phyloP scores from a whole-genome alignment of 2,329 filamentous ascomycete species.

The Leptoxyphium fumago region DNA sequence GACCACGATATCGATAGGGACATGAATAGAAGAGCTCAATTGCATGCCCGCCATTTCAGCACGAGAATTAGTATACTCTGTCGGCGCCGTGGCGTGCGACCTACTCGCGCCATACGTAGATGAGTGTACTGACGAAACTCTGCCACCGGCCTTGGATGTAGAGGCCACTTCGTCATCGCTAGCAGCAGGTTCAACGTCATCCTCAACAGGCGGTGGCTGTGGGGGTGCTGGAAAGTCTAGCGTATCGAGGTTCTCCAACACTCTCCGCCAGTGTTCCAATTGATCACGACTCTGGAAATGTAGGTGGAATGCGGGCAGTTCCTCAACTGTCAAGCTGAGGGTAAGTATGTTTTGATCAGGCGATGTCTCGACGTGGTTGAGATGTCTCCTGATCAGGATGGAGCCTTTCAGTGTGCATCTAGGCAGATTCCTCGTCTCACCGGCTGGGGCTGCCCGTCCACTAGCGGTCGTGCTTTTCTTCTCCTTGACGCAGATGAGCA shows the following conservation, averaged over 20 bases:
- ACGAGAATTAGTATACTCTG: constrained; percentile 63
- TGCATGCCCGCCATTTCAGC: constrained; percentile 30
- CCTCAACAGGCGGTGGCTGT: constrained; percentile 61
- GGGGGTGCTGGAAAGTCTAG: constrained; percentile 42
- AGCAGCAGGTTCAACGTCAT: constrained; percentile 67
- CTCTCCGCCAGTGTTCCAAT: constrained; percentile 80
- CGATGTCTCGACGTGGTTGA: constrained; percentile 69
- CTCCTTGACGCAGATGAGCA: constrained; percentile 99
- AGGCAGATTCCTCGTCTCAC: constrained; percentile 43
- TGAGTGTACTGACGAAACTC: constrained; percentile 70
- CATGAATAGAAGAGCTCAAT: constrained; percentile 49
- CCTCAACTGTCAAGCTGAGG: constrained; percentile 75
- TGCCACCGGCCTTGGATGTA: constrained; percentile 38
- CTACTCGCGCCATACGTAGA: constrained; percentile 65
- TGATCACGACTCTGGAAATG: constrained; percentile 73
- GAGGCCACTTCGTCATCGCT: constrained; percentile 60
- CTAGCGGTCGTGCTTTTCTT: constrained; percentile 50
- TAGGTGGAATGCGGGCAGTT: constrained; percentile 87
- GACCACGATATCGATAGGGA: constrained; percentile 88
- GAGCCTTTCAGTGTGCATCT: constrained; percentile 89
- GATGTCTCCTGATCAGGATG: constrained; percentile 94
- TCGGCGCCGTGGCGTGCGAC: constrained; percentile 76
- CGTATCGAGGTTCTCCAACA: constrained; percentile 65
- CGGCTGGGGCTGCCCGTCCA: constrained; percentile 35
- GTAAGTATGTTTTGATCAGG: constrained; percentile 73